Base-by-base conservation (phyloP, 805 yeast genomes). In the Monosporozyma siamensis region DNA sequence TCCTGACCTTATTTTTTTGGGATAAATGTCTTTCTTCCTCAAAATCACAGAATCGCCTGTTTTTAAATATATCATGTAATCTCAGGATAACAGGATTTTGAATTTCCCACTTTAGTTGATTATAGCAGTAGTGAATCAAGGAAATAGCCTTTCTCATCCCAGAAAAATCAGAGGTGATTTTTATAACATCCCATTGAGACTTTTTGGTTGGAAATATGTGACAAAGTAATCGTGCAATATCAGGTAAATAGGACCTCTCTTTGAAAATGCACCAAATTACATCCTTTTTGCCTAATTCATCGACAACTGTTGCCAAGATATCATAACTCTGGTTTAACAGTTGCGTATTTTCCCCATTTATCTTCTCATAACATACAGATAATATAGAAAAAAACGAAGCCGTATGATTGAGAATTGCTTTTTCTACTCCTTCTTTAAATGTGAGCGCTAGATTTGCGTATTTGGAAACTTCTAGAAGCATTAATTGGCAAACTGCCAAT, bases 31-130 rank as follows among this genome's bases (percentile, higher is more conserved):
- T 3, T 29, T 61, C 66, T 25, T 53, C 59, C 4, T 40, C 39
- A 42, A 54, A 61, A 35, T 61, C 56, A 18, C 44, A 44, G 41
- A 53, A 61, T 35, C 59, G 51, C 40, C 59, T 44, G 18, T 38
- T 50, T 32, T 56, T 60, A 31, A 57, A 55, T 6, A 54, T 42
- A 8, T 44, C 43, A 38, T 59, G 51, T 17, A 58, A 36, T 9
- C 32, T 38, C 44, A 79, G 74, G 22, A 85, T 64, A 41, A 85
- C 80, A 17, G 70, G 70, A 38, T 69, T 56, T 36, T 57, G 58
- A 14, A 71, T 46, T 17, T 46, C 54, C 70, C 68, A 65, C 9
- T 64, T 64, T 18, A 49, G 45, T 5, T 50, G 48, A 24, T 55
- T 55, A 10, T 34, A 26, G 37, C 55, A 47, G 37, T 45, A 49